Conservation (phyloP, 2,329 filamentous ascomycete species). For the Fusarium nelsonii region DNA sequence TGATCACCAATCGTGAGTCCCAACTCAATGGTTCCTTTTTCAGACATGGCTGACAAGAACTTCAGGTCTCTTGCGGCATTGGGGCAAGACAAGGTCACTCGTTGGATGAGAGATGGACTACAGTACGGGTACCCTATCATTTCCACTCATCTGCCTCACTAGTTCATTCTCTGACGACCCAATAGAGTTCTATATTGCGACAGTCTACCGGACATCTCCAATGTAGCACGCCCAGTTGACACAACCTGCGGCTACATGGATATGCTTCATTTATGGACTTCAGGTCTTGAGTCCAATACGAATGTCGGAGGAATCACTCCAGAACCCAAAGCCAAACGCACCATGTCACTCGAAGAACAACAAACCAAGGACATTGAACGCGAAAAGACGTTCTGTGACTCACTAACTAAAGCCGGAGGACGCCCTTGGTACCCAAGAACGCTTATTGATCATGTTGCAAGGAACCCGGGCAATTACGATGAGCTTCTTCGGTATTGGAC, state of each 20-base stretch:
- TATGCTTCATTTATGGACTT: conserved; percentile 22
- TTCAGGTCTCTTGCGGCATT: conserved; percentile 16
- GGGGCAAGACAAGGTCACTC: conserved; percentile 31
- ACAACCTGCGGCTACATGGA: conserved; percentile 26
- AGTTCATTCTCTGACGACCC: conserved; percentile 15
- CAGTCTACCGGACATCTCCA: conserved; percentile 31
- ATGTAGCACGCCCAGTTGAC: conserved; percentile 24
- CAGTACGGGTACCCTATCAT: conserved; percentile 28
- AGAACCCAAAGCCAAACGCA: neutral
- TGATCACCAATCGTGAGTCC: conserved; percentile 12
- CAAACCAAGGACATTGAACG: conserved; percentile 7
- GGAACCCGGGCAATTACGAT: conserved; percentile 8
- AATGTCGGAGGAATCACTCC: conserved; percentile 5
- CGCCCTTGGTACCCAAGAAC: conserved; percentile 40
- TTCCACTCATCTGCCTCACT: neutral
- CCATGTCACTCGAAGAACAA: conserved; percentile 14
- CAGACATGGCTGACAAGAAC: conserved; percentile 7
- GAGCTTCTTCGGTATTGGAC: conserved; percentile 38
- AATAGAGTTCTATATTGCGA: conserved; percentile 37
- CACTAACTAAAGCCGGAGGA: conserved; percentile 34
- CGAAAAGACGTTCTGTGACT: conserved; percentile 26
- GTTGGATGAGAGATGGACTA: conserved; percentile 36
- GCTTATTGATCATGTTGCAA: conserved; percentile 29
- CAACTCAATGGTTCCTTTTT: neutral
- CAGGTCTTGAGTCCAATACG: conserved; percentile 12